Evolutionary conservation across 2,329 filamentous ascomycete genomes (phyloP), one percentile per base, ranked within the genome.

Genomic region (Didymella pomorum): DNA sequence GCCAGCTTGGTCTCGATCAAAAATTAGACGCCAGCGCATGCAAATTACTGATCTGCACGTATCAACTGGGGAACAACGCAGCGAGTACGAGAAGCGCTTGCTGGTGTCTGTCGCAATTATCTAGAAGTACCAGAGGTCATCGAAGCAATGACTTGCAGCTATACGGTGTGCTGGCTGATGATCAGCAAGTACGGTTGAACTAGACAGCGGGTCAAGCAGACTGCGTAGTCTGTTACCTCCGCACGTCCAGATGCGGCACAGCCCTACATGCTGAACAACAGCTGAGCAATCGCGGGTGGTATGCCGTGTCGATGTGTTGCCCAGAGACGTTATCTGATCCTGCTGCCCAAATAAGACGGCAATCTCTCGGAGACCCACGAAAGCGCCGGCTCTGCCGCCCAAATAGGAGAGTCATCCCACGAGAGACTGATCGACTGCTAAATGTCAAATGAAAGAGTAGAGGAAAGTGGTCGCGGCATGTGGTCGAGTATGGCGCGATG

Each of bases 301-400:
- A 7, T 35, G 16, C 7, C 7, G 4, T 9, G 16, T 35, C 31
- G 16, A 35, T 35, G 31, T 35, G 31, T 35, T 16, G 31, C 31
- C 31, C 31, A 35, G 31, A n/a, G 31, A 8, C 18, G 31, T 35
- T 35, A 35, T 35, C 31, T n/a, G 31, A 35, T 35, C 37, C 28
- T 6, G 9, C 42, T 31, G 48, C 33, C 33, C 35, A 23, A 26
- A 25, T 20, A 41, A 25, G 14, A 14, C 9, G 20, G 35, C n/a
- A 43, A 48, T 48, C 25, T 54, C 44, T 37, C 6, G 8, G 3
- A 26, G 10, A 42, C 39, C 37, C 52, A 29, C 14, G 47, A 41
- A 46, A 51, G 46, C 28, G 41, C 53, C 47, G 53, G 41, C 12
- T 41, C 8, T 46, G 10, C 16, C 41, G 37, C 31, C 46, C 47